phyloP scores from a whole-genome alignment of 768 basidiomycete species.

The Antrodiella citrinella region DNA sequence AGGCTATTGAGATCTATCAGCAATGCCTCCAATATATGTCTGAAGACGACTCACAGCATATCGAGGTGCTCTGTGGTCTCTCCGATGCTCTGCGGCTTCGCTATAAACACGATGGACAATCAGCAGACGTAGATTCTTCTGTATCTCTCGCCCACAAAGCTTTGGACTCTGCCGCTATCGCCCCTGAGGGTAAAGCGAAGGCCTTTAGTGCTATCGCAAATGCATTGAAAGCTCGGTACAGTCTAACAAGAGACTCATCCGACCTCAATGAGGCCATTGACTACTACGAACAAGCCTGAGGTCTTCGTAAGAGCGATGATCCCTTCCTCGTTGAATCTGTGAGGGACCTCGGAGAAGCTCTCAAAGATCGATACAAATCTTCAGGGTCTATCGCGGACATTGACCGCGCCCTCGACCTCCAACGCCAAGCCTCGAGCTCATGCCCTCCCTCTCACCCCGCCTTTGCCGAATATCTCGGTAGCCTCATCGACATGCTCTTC shows the following conservation, averaged over 20 bases:
- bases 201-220: neutral
- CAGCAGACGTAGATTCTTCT: neutral
- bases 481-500: neutral
- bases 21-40: neutral
- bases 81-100: neutral
- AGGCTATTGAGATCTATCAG: neutral
- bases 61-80: neutral
- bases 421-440: neutral
- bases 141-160: neutral
- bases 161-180: neutral
- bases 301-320: neutral
- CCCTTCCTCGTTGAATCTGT: neutral
- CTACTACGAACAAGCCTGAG: neutral
- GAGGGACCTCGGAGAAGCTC: neutral
- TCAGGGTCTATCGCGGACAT: neutral
- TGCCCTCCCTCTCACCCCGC: neutral
- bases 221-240: neutral
- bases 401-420: constrained; percentile 1
- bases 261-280: neutral
- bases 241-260: neutral
- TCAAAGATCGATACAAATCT: neutral
- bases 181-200: neutral
- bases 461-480: too few relatives aligned
- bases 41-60: neutral
- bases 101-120: neutral